These are phyloP conservation scores for Globisporangium spiculum DNA, from an alignment of 352 stramenopile genomes.

Conservation along the genomic window DNA sequence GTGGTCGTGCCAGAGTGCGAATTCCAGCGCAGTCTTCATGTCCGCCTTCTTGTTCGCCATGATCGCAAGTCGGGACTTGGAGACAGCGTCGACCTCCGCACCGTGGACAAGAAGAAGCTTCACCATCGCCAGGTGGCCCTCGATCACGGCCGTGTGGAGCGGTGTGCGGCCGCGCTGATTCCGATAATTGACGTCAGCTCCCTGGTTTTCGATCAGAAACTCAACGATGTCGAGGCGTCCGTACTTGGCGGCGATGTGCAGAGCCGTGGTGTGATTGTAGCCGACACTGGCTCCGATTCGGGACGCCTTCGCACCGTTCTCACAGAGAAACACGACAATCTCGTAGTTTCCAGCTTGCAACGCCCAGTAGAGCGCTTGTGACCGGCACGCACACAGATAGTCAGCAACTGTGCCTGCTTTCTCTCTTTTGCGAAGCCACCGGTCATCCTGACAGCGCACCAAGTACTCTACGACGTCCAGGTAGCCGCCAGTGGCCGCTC, in stretches of 20 bases:
- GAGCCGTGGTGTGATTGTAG: conserved; percentile 1
- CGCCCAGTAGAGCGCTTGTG: background rate
- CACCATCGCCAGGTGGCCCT: background rate
- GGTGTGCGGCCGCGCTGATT: conserved; percentile 10
- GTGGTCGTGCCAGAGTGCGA: conserved; percentile 1
- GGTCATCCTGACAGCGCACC: background rate
- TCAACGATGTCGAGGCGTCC: conserved; percentile 1
- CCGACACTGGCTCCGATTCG: background rate
- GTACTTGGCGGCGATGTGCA: conserved; percentile 10
- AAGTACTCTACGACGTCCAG: conserved; percentile 2
- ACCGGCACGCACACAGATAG: background rate
- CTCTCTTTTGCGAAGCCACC: background rate
- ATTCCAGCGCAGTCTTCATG: conserved; percentile 1
- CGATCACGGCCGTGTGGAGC: conserved; percentile 1
- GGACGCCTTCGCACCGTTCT: background rate
- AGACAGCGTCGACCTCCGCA: background rate
- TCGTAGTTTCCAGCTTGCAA: background rate
- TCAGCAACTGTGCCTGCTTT: background rate
- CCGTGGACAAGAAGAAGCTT: conserved; percentile 6
- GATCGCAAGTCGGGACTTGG: background rate
- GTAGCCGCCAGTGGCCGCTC: background rate
- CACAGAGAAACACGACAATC: background rate
- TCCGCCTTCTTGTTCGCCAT: conserved; percentile 1
- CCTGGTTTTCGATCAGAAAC: conserved; percentile 4
- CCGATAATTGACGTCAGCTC: conserved; percentile 9